phyloP scores from a whole-genome alignment of 331 rosid species.

The Rosa hybrid region DNA sequence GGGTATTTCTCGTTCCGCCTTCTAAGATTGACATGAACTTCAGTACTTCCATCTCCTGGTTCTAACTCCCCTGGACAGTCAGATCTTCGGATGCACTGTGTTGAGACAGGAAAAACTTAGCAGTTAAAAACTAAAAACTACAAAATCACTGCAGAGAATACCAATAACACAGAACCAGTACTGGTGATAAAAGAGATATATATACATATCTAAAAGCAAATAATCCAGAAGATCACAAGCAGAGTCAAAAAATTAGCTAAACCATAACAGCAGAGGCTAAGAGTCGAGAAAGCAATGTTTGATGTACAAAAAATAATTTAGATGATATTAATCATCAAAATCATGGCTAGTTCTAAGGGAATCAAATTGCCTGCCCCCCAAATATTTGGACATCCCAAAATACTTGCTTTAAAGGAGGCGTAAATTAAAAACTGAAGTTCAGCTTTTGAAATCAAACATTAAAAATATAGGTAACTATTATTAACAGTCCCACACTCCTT shows the following conservation, averaged over 20 bases:
- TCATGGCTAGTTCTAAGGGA: not conserved
- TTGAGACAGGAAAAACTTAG: conserved; percentile 32
- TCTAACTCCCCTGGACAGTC: conserved; percentile 93
- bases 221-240: not conserved
- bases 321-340: not conserved
- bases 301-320: not conserved
- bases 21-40: conserved; percentile 81
- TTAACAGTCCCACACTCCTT: not conserved
- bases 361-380: not conserved
- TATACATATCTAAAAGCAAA: not conserved
- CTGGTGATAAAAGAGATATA: not conserved
- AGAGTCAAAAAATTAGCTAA: not conserved
- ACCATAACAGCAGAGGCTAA: not conserved
- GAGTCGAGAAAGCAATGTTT: not conserved
- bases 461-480: not conserved
- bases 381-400: not conserved
- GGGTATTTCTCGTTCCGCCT: conserved; percentile 77
- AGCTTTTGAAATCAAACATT: not conserved
- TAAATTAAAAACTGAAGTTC: not conserved
- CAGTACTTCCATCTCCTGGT: conserved; percentile 71
- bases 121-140: conserved; percentile 17
- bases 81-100: conserved; percentile 82
- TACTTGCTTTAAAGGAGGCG: not conserved
- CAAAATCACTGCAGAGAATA: not conserved
- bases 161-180: conserved; percentile 6